Evolutionary conservation across 2,329 filamentous ascomycete species (phyloP).

Genomic region (Colletotrichum sp.): DNA sequence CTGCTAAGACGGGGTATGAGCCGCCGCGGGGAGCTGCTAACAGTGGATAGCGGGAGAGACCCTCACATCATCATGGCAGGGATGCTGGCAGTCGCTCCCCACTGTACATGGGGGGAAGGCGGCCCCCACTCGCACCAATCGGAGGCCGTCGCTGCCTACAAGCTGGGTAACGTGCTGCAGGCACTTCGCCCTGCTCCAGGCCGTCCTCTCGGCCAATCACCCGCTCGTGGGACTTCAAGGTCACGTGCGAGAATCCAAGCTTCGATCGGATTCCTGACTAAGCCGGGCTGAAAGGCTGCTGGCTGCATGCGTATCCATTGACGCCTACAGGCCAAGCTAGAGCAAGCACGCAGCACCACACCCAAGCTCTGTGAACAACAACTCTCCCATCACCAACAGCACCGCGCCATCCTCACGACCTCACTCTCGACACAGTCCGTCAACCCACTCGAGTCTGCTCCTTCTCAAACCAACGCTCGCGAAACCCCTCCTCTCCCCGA

Average conservation of each 20-base stretch:
- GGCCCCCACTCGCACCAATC: not conserved
- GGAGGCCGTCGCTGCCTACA: slow-evolving; percentile 3
- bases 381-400: slow-evolving; percentile 4
- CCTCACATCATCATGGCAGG: slow-evolving; percentile 20
- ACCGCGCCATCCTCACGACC: not conserved
- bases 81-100: not conserved
- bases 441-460: not conserved
- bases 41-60: slow-evolving; percentile 22
- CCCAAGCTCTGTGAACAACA: not conserved
- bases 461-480: not conserved
- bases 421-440: not conserved
- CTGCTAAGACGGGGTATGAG: slow-evolving; percentile 2
- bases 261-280: slow-evolving; percentile 2
- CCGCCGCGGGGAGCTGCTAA: not conserved
- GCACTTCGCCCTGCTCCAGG: slow-evolving; percentile 11
- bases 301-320: slow-evolving; percentile 25
- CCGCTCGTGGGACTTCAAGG: not conserved
- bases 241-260: not conserved
- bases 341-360: not conserved
- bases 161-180: slow-evolving; percentile 5
- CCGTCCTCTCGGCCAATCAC: slow-evolving; percentile 7
- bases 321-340: slow-evolving; percentile 22
- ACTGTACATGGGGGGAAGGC: not conserved
- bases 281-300: slow-evolving; percentile 22
- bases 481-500: not conserved